Percentiles rank a stretch among this genome's conserved stretches.
Evolutionary conservation across 768 basidiomycete species (phyloP).

Genomic region (Tulasnella sp.): DNA sequence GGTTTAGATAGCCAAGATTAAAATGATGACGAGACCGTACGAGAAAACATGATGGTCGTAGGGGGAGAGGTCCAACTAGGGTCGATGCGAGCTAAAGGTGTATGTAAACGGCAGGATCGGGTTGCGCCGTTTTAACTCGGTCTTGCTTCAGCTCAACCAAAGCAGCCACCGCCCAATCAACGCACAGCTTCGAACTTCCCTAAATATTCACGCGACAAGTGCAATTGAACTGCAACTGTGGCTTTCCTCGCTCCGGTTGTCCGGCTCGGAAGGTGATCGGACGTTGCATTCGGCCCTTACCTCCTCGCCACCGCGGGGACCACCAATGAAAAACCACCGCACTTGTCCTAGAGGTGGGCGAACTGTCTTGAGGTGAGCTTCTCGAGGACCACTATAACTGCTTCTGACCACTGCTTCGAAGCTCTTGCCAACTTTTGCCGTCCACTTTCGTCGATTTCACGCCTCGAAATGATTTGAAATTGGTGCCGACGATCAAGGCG

Average conservation of each 20-base stretch:
- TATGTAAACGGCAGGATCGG: neutral
- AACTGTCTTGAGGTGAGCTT: neutral
- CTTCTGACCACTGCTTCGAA: too few species aligned
- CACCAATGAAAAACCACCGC: neutral
- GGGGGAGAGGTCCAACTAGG: neutral
- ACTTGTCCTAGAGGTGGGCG: neutral
- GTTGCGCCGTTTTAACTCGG: neutral
- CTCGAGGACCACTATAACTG: neutral
- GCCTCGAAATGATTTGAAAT: neutral
- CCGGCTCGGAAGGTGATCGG: conserved; percentile 6
- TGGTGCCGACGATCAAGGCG: neutral
- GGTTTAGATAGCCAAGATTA: too few species aligned
- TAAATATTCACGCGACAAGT: neutral
- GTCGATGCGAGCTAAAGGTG: neutral
- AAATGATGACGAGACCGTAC: too few species aligned
- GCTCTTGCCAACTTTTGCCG: too few species aligned
- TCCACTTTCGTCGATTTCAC: neutral
- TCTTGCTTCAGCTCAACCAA: neutral
- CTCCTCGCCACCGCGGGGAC: neutral
- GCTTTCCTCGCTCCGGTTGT: neutral
- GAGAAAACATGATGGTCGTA: too few species aligned
- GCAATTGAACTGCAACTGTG: neutral
- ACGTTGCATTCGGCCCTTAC: neutral
- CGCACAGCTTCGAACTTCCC: neutral
- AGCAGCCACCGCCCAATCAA: neutral